phyloP scores from a whole-genome alignment of 495 filamentous ascomycete genomes.

The Talaromyces proteolyticus region DNA sequence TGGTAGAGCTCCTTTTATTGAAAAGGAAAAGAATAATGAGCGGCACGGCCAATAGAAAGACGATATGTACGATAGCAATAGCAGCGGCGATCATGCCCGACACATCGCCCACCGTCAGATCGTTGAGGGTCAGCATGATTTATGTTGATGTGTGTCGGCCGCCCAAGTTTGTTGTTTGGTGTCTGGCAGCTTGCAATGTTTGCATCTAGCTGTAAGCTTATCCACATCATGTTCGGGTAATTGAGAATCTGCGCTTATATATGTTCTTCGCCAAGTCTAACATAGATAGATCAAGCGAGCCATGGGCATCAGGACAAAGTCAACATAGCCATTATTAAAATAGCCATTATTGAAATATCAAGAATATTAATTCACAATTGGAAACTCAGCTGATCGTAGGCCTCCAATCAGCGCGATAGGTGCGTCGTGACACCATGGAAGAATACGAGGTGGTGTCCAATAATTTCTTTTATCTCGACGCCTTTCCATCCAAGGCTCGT shows the following conservation, averaged over 20 bases:
- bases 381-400: background rate
- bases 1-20: background rate
- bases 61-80: background rate
- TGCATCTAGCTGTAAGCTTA: too few species aligned
- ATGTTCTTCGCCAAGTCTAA: too few species aligned
- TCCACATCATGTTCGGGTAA: too few species aligned
- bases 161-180: background rate
- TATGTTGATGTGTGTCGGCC: background rate
- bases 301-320: too few species aligned
- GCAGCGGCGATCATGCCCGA: background rate
- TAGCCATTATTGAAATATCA: too few species aligned
- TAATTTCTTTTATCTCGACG: background rate
- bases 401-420: background rate
- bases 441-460: background rate
- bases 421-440: background rate
- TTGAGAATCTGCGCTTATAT: too few species aligned
- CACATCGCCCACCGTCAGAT: background rate
- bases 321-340: too few species aligned
- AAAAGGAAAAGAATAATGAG: background rate
- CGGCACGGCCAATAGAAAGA: background rate
- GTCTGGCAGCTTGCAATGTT: background rate
- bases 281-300: too few species aligned
- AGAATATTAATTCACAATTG: background rate
- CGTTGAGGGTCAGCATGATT: background rate
- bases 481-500: too few species aligned